These are phyloP conservation scores for Trypethelium eluteriae DNA, from an alignment of 495 filamentous ascomycete species.

Conservation along the genomic window DNA sequence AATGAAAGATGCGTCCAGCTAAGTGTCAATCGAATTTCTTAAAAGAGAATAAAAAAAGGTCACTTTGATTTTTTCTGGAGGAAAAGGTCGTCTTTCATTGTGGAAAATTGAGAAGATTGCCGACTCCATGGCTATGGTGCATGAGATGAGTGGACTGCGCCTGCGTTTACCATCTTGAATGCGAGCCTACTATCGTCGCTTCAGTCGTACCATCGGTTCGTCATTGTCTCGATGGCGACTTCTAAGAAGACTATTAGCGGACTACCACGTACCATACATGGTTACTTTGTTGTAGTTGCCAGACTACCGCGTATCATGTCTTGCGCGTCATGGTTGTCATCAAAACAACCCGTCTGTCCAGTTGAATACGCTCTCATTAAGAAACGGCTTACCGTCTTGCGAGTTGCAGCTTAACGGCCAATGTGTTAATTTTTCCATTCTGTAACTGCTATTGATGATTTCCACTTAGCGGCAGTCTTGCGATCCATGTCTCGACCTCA, in stretches of 20 bases:
- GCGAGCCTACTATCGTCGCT: neutral
- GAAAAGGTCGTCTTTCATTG: too few relatives aligned
- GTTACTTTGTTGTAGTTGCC: neutral
- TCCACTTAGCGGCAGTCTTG: neutral
- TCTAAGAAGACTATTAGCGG: neutral
- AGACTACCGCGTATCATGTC: neutral
- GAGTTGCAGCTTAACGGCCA: neutral
- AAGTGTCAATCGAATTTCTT: neutral
- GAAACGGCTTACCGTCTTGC: neutral
- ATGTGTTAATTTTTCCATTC: neutral
- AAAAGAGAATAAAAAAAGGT: neutral
- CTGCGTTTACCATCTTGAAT: neutral
- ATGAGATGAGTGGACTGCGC: neutral
- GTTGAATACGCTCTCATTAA: neutral
- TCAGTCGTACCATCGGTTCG: neutral
- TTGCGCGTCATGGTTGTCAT: constrained; percentile 1
- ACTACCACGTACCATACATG: neutral
- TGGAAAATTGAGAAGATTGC: neutral
- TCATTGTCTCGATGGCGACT: neutral
- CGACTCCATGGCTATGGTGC: neutral
- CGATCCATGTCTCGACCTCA: neutral
- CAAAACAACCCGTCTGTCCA: neutral
- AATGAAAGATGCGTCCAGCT: neutral
- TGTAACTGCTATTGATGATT: neutral
- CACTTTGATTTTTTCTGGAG: too few relatives aligned